A percentile compares a stretch with the other conserved stretches of the same genome.
These are phyloP conservation scores for Verticillium zaregamsianum DNA, from an alignment of 2,329 filamentous ascomycete species.

Conservation along the genomic window DNA sequence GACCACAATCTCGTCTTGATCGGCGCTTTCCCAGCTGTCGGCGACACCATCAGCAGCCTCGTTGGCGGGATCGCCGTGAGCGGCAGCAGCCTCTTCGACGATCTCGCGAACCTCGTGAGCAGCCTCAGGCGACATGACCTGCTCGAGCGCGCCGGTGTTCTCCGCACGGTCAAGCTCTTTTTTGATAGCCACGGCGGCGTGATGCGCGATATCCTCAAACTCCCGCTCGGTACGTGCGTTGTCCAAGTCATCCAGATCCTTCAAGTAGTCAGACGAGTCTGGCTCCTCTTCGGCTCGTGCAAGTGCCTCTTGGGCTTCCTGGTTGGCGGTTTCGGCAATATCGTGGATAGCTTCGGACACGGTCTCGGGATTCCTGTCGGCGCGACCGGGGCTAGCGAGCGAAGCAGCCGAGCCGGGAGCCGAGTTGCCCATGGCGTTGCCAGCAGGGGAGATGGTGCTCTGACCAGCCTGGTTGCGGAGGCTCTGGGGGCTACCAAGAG, in stretches of 20 bases:
- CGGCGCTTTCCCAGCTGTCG: conserved; percentile 91
- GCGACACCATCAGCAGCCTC: conserved; percentile 46
- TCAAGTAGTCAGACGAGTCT: conserved; percentile 51
- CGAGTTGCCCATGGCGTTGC: conserved; percentile 6
- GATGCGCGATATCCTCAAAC: conserved; percentile 45
- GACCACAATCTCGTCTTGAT: conserved; percentile 62
- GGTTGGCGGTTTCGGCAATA: conserved; percentile 50
- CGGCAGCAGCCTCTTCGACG: conserved; percentile 52
- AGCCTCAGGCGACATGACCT: conserved; percentile 43
- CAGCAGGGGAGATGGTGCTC: conserved; percentile 20
- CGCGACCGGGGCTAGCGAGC: conserved; percentile 12
- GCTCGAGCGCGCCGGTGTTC: conserved; percentile 49
- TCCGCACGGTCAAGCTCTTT: conserved; percentile 51
- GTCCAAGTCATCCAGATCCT: conserved; percentile 46
- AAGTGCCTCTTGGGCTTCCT: conserved; percentile 61
- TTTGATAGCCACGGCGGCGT: conserved; percentile 44
- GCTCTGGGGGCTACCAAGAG: conserved; percentile 40
- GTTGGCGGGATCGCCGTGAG: not conserved
- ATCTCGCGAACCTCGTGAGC: conserved; percentile 45
- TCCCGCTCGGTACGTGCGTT: conserved; percentile 49
- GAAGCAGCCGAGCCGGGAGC: conserved; percentile 14
- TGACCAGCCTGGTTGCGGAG: conserved; percentile 32
- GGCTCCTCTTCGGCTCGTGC: conserved; percentile 57
- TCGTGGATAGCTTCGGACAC: conserved; percentile 67
- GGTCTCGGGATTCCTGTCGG: conserved; percentile 50